A percentile compares a stretch with the other conserved stretches of the same genome.
These are phyloP conservation scores for Ophiostoma ips DNA, from an alignment of 2,329 filamentous ascomycete genomes.

Conservation along the genomic window DNA sequence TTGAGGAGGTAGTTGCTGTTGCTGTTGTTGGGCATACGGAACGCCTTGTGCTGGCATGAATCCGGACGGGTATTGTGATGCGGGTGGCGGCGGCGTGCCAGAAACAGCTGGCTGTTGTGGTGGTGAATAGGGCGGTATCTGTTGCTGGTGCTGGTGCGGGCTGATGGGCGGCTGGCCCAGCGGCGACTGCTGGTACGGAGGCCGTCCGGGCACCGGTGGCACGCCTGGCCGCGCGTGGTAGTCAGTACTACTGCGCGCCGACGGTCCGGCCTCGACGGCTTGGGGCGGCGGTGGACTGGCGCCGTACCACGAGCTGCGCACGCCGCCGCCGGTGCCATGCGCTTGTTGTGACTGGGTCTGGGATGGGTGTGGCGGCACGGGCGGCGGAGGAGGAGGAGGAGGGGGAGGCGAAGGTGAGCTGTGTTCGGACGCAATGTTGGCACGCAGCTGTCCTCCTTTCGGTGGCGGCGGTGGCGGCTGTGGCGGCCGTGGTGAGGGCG, in stretches of 20 bases:
- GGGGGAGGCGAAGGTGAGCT: constrained; percentile 9
- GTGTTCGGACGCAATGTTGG: constrained; percentile 8
- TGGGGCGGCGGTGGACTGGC: constrained; percentile 5
- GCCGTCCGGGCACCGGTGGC: constrained; percentile 11
- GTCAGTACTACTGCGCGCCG: not conserved
- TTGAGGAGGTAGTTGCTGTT: constrained; percentile 5
- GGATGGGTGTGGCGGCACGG: constrained; percentile 10
- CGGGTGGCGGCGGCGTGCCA: not conserved
- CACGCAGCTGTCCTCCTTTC: constrained; percentile 23
- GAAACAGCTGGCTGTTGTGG: not conserved
- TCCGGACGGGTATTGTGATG: not conserved
- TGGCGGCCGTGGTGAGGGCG: not conserved
- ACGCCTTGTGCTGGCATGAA: not conserved
- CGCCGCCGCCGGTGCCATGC: not conserved
- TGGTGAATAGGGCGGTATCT: not conserved
- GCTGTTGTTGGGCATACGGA: not conserved
- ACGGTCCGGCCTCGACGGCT: constrained; percentile 5
- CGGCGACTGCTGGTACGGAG: constrained; percentile 13
- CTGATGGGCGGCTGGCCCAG: constrained; percentile 17
- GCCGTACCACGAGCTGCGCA: constrained; percentile 9
- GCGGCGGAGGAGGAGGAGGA: constrained; percentile 1
- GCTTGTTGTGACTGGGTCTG: not conserved
- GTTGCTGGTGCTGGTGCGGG: constrained; percentile 13
- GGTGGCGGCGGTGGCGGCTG: constrained; percentile 36
- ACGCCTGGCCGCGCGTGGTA: not conserved